A percentile compares a stretch with the other conserved stretches of the same genome.
Conservation (phyloP, 352 stramenopile genomes). For the Phytopythium kandeliae region DNA sequence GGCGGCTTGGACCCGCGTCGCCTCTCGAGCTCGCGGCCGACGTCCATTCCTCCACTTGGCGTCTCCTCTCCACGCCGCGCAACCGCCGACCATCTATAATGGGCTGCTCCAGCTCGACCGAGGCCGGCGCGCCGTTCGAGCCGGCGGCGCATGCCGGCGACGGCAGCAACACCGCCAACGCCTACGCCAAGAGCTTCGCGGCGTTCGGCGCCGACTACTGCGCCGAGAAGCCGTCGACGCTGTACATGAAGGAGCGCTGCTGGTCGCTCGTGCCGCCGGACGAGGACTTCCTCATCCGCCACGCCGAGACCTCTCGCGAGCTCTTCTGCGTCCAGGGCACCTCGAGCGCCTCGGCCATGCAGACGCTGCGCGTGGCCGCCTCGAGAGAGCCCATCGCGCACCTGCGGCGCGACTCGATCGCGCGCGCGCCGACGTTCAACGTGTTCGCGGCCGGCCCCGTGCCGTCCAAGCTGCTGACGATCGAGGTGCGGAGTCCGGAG, state of each 20-base stretch:
- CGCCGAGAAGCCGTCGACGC: slow-evolving; percentile 19
- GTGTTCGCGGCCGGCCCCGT: slow-evolving; percentile 24
- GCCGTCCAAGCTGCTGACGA: slow-evolving; percentile 24
- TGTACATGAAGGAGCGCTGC: slow-evolving; percentile 30
- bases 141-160: no score
- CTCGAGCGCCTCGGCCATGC: slow-evolving; percentile 18
- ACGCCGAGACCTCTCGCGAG: slow-evolving; percentile 21
- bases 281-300: slow-evolving; percentile 29
- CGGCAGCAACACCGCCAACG: slow-evolving; percentile 1
- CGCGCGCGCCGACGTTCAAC: slow-evolving; percentile 29
- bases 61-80: no score
- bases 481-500: slow-evolving; percentile 11
- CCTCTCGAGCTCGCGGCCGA: no score
- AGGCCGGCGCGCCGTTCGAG: no score
- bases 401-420: slow-evolving; percentile 32
- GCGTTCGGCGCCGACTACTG: slow-evolving; percentile 18
- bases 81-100: no score
- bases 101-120: no score
- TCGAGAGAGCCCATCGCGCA: slow-evolving; percentile 25
- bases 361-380: slow-evolving; percentile 19
- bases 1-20: no score
- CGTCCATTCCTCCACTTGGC: no score
- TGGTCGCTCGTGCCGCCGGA: slow-evolving; percentile 16
- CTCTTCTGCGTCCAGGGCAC: slow-evolving; percentile 30
- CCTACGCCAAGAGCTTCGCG: slow-evolving; percentile 14